Conservation (phyloP, 805 yeast genomes). For the Groenewaldozyma tartarivorans region DNA sequence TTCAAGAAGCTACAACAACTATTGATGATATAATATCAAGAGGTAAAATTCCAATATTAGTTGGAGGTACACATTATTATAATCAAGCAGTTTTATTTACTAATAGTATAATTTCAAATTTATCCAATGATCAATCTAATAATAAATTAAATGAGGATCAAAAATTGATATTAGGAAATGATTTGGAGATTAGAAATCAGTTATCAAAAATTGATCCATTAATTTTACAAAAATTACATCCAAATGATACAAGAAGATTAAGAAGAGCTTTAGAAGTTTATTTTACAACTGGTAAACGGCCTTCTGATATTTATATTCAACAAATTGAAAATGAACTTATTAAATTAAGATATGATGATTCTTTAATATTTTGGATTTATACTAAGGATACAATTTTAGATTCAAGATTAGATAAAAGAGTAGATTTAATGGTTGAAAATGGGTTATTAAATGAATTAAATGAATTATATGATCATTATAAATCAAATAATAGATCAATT, state of each 20-base stretch:
- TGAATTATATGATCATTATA: constrained; percentile 39
- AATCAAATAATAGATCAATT: constrained; percentile 26
- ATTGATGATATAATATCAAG: constrained; percentile 47
- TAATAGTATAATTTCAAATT: constrained; percentile 46
- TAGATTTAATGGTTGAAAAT: constrained; percentile 65
- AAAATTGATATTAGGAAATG: constrained; percentile 3
- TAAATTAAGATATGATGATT: constrained; percentile 20
- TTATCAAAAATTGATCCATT: constrained; percentile 55
- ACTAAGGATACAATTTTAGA: constrained; percentile 51
- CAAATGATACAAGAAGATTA: constrained; percentile 74
- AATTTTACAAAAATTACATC: constrained; percentile 78
- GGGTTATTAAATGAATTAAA: constrained; percentile 68
- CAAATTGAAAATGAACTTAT: constrained; percentile 34
- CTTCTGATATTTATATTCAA: constrained; percentile 59
- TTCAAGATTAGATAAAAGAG: constrained; percentile 62
- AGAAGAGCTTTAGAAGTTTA: constrained; percentile 74
- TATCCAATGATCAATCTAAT: no score
- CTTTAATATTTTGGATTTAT: constrained; percentile 72
- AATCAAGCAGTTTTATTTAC: constrained; percentile 66
- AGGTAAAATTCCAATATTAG: constrained; percentile 74
- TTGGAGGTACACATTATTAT: constrained; percentile 96
- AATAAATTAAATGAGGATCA: background rate
- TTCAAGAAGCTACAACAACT: constrained; percentile 50
- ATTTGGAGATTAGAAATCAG: constrained; percentile 42
- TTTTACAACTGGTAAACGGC: constrained; percentile 51